phyloP scores from a whole-genome alignment of 352 stramenopile species.

The Globisporangium mamillatum region DNA sequence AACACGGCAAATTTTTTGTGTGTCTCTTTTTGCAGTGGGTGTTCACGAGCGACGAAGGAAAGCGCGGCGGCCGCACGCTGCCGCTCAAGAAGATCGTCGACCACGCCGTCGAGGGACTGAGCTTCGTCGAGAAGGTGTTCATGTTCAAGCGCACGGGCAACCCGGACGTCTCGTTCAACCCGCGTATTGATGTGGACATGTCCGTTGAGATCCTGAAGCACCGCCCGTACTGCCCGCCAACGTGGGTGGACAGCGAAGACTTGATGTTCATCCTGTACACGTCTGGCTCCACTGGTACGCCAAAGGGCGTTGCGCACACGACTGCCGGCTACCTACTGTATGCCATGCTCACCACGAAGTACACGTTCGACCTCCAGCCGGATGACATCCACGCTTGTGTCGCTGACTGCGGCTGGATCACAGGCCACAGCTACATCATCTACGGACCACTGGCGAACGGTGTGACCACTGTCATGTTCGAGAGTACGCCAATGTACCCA shows the following conservation, averaged over 20 bases:
- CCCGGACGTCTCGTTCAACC: slow-evolving; percentile 68
- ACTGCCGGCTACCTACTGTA: slow-evolving; percentile 96
- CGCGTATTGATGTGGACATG: slow-evolving; percentile 92
- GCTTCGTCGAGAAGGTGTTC: slow-evolving; percentile 93
- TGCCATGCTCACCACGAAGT: slow-evolving; percentile 91
- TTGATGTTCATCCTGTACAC: slow-evolving; percentile 98
- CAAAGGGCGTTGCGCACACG: slow-evolving; percentile 95
- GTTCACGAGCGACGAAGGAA: slow-evolving; percentile 94
- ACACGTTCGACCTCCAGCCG: slow-evolving; percentile 92
- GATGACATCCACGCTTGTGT: slow-evolving; percentile 95
- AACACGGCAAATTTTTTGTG: not conserved
- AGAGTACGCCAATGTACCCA: slow-evolving; percentile 97
- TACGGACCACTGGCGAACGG: slow-evolving; percentile 97
- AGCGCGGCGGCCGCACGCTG: slow-evolving; percentile 90
- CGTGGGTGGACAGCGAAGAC: slow-evolving; percentile 96
- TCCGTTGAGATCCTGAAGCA: slow-evolving; percentile 84
- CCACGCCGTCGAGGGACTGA: slow-evolving; percentile 82
- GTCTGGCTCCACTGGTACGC: slow-evolving; percentile 94
- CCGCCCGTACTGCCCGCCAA: slow-evolving; percentile 93
- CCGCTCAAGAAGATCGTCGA: slow-evolving; percentile 96
- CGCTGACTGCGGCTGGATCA: slow-evolving; percentile 97
- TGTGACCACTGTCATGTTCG: slow-evolving; percentile 98
- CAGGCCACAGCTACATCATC: slow-evolving; percentile 96
- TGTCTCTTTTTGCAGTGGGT: slow-evolving; percentile 62
- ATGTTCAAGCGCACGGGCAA: slow-evolving; percentile 91